Conservation (phyloP, 2,329 filamentous ascomycete genomes). For the Cercospora sp. region DNA sequence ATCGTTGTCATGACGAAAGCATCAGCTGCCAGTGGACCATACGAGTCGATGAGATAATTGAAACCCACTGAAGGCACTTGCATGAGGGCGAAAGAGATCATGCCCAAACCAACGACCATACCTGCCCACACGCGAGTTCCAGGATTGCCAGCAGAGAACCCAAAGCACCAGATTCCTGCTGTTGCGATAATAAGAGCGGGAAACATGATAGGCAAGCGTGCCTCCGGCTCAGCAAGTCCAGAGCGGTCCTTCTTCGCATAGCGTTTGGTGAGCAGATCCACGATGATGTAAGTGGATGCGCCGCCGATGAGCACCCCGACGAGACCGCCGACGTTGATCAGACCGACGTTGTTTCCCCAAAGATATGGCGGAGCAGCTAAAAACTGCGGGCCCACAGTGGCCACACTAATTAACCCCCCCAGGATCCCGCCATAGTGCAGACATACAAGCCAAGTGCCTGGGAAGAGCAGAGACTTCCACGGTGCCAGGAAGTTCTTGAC, state of each 20-base stretch:
- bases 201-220: conserved; percentile 43
- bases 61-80: conserved; percentile 47
- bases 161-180: conserved; percentile 43
- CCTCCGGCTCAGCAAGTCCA: conserved; percentile 45
- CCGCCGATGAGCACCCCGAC: conserved; percentile 43
- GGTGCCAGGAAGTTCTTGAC: conserved; percentile 42
- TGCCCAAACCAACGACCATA: conserved; percentile 43
- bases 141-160: conserved; percentile 45
- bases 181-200: conserved; percentile 43
- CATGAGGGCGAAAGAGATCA: conserved; percentile 47
- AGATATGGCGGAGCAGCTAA: conserved; percentile 45
- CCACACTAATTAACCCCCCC: conserved; percentile 44
- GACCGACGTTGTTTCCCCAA: conserved; percentile 44
- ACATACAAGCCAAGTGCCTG: conserved; percentile 47
- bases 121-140: conserved; percentile 43
- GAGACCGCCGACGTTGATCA: conserved; percentile 44
- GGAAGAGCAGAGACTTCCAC: conserved; percentile 42
- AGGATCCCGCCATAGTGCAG: conserved; percentile 47
- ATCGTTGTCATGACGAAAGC: conserved; percentile 58
- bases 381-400: conserved; percentile 37
- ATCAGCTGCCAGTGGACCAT: conserved; percentile 50
- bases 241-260: conserved; percentile 40
- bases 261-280: conserved; percentile 43
- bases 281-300: conserved; percentile 42
- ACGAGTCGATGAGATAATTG: conserved; percentile 55